Conservation (phyloP, 495 filamentous ascomycete species). For the Annulohypoxylon nitens region DNA sequence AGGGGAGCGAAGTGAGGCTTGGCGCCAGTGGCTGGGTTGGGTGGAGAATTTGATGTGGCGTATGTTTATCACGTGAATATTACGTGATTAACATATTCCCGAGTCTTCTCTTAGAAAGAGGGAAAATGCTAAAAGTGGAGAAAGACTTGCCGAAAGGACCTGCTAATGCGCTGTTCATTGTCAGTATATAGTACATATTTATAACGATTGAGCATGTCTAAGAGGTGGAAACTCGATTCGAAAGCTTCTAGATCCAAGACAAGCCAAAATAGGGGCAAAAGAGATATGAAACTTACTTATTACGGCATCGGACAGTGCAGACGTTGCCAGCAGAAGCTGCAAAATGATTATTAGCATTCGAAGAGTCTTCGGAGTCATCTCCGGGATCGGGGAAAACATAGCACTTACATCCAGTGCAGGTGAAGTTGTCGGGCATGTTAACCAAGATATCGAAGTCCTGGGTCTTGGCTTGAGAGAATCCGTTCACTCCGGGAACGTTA, state of each 20-base stretch:
- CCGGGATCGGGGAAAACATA: too few relatives aligned
- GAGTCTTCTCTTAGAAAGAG: neutral
- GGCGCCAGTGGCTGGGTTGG: too few relatives aligned
- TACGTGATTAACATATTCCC: neutral
- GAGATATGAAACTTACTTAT: slow-evolving; percentile 47
- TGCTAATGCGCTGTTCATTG: slow-evolving; percentile 55
- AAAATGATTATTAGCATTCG: slow-evolving; percentile 4
- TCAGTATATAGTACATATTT: neutral
- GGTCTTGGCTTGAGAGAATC: slow-evolving; percentile 61
- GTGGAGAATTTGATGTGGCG: neutral
- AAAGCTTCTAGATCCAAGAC: neutral
- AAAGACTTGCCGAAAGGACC: slow-evolving; percentile 65
- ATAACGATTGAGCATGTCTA: neutral
- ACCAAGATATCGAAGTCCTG: slow-evolving; percentile 62
- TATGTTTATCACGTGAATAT: neutral
- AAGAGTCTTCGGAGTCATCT: neutral
- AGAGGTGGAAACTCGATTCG: neutral
- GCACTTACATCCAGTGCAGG: slow-evolving; percentile 57
- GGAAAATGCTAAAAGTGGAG: slow-evolving; percentile 21
- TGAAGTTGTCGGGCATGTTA: slow-evolving; percentile 57
- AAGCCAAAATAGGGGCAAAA: neutral
- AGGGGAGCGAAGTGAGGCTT: neutral
- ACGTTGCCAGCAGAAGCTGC: slow-evolving; percentile 62
- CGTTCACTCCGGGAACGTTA: slow-evolving; percentile 63
- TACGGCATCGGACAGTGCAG: slow-evolving; percentile 69